Conservation (phyloP, 2,329 filamentous ascomycete genomes). For the Colletotrichum incanum region DNA sequence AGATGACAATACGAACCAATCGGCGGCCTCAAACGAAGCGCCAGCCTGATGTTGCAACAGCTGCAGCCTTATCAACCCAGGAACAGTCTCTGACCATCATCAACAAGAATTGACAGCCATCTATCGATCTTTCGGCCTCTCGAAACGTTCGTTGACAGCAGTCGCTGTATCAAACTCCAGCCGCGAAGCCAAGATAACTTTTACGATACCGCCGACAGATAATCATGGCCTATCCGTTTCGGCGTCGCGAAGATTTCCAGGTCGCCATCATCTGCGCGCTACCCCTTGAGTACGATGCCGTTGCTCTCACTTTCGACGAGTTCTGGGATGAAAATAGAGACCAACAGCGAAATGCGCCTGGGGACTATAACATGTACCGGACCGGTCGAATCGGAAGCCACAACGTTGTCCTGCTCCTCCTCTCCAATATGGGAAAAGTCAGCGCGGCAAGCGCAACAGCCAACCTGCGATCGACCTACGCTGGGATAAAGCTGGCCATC, state of each 20-base stretch:
- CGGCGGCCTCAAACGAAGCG: too few species aligned
- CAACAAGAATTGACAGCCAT: too few species aligned
- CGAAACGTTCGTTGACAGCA: too few species aligned
- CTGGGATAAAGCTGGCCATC: constrained; percentile 51
- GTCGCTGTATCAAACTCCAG: too few species aligned
- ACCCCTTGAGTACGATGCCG: constrained; percentile 34
- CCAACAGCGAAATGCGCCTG: constrained; percentile 44
- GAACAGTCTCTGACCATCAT: too few species aligned
- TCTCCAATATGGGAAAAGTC: constrained; percentile 50
- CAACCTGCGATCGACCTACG: constrained; percentile 53
- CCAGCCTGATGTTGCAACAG: too few species aligned
- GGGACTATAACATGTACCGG: constrained; percentile 50
- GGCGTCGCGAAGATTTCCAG: constrained; percentile 29
- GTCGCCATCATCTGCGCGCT: constrained; percentile 11
- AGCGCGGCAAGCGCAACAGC: constrained; percentile 48
- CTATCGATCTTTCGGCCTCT: too few species aligned
- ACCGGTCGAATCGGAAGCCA: constrained; percentile 49
- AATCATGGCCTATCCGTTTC: too few species aligned
- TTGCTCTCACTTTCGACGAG: constrained; percentile 46
- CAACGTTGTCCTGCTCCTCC: constrained; percentile 49
- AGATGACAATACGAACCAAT: too few species aligned
- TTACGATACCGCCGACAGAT: too few species aligned
- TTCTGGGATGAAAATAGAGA: constrained; percentile 47
- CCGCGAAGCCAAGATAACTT: too few species aligned
- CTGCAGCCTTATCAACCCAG: too few species aligned